phyloP scores from a whole-genome alignment of 2,329 filamentous ascomycete species.

The Colletotrichum lentis region DNA sequence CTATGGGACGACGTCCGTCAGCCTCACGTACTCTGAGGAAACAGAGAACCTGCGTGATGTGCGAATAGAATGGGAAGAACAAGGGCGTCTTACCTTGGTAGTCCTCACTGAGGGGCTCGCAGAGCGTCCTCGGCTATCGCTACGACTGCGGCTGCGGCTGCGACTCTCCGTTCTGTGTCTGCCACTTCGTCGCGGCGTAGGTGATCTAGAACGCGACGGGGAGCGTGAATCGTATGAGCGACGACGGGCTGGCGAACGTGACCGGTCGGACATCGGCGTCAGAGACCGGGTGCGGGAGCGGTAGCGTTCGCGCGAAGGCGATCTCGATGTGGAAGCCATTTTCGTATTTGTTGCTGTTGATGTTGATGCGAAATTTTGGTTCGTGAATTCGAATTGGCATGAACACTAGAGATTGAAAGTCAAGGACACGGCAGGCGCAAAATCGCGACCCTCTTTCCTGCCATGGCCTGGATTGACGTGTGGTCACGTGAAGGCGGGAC shows the following conservation, averaged over 20 bases:
- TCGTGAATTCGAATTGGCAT: neutral
- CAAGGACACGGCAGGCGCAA: slow-evolving; percentile 8
- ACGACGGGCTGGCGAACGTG: slow-evolving; percentile 47
- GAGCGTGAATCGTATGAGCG: slow-evolving; percentile 46
- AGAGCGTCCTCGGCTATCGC: slow-evolving; percentile 43
- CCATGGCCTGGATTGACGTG: slow-evolving; percentile 6
- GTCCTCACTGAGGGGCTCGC: slow-evolving; percentile 51
- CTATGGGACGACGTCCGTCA: slow-evolving; percentile 54
- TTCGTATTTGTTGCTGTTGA: slow-evolving; percentile 1
- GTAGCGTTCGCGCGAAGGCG: slow-evolving; percentile 43
- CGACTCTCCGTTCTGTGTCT: slow-evolving; percentile 45
- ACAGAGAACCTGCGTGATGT: slow-evolving; percentile 14
- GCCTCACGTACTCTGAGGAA: slow-evolving; percentile 1
- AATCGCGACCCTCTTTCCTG: slow-evolving; percentile 11
- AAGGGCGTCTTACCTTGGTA: slow-evolving; percentile 58
- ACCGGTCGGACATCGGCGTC: slow-evolving; percentile 47
- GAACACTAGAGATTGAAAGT: neutral
- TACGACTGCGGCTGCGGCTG: slow-evolving; percentile 44
- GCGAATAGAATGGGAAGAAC: slow-evolving; percentile 32
- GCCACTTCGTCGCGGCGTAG: slow-evolving; percentile 48
- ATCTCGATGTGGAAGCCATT: slow-evolving; percentile 39
- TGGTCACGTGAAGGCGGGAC: neutral
- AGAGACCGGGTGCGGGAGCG: slow-evolving; percentile 49
- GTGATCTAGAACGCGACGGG: slow-evolving; percentile 46
- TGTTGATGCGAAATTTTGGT: slow-evolving; percentile 3